Conservation (phyloP, 1,139 yeast species). For the Candida pseudocylindracea region DNA sequence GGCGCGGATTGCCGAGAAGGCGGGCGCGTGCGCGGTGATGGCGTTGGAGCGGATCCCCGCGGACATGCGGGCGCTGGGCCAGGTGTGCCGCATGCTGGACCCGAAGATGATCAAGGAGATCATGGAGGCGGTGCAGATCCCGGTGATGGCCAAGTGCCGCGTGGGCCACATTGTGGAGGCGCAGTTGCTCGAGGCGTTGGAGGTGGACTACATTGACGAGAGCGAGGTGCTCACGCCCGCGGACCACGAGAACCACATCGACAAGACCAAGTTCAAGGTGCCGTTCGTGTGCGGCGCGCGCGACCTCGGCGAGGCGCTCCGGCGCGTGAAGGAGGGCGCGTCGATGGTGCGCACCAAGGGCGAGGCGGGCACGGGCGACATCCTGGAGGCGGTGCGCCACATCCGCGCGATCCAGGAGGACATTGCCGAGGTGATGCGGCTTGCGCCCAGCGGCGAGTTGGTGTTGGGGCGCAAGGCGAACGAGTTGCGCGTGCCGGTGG, state of each 20-base stretch:
- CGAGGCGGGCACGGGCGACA: slow-evolving; percentile 82
- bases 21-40: slow-evolving; percentile 88
- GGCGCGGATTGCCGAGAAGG: slow-evolving; percentile 46
- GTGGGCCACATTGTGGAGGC: slow-evolving; percentile 79
- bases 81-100: slow-evolving; percentile 77
- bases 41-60: slow-evolving; percentile 78
- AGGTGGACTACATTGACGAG: slow-evolving; percentile 68
- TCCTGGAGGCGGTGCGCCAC: slow-evolving; percentile 70
- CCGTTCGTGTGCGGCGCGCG: slow-evolving; percentile 83
- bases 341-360: slow-evolving; percentile 82
- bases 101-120: slow-evolving; percentile 63
- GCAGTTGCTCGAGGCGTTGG: slow-evolving; percentile 51
- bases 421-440: slow-evolving; percentile 21
- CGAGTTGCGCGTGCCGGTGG: slow-evolving; percentile 37
- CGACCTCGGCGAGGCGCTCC: slow-evolving; percentile 65
- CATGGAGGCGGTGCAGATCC: slow-evolving; percentile 50
- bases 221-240: slow-evolving; percentile 74
- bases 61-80: slow-evolving; percentile 66
- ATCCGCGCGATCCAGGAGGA: slow-evolving; percentile 36
- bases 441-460: slow-evolving; percentile 10
- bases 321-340: slow-evolving; percentile 69
- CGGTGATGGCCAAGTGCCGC: slow-evolving; percentile 79
- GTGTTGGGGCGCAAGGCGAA: slow-evolving; percentile 19
- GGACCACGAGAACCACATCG: slow-evolving; percentile 45
- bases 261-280: slow-evolving; percentile 36